Conservation (phyloP, 2,329 filamentous ascomycete species). For the Penicillium sp. region DNA sequence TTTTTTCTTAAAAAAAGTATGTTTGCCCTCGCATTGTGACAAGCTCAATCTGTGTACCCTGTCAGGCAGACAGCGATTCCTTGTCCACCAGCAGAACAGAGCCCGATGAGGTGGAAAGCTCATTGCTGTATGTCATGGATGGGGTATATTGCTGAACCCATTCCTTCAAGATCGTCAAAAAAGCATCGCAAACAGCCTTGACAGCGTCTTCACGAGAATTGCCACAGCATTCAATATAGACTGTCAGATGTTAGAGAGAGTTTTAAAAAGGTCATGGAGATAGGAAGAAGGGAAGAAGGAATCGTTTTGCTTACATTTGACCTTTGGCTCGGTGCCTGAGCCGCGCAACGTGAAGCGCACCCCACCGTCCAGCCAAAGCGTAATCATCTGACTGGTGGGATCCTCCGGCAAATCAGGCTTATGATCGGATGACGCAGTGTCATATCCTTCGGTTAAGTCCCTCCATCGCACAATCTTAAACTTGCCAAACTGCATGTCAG, state of each 20-base stretch:
- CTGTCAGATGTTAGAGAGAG: constrained; percentile 21
- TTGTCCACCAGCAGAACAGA: constrained; percentile 32
- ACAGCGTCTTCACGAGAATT: constrained; percentile 39
- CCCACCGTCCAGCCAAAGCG: constrained; percentile 56
- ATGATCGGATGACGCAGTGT: constrained; percentile 56
- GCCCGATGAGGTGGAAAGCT: constrained; percentile 43
- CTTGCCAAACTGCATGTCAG: constrained; percentile 51
- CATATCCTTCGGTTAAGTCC: constrained; percentile 63
- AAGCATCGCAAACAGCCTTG: constrained; percentile 40
- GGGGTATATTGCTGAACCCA: constrained; percentile 44
- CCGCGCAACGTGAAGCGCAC: constrained; percentile 62
- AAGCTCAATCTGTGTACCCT: background rate
- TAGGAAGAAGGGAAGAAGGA: background rate
- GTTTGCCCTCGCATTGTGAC: background rate
- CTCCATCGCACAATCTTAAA: constrained; percentile 61
- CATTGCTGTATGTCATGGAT: constrained; percentile 38
- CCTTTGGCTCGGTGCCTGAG: constrained; percentile 68
- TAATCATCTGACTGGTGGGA: constrained; percentile 64
- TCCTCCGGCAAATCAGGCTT: constrained; percentile 60
- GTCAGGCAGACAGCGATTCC: constrained; percentile 1
- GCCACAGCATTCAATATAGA: constrained; percentile 48
- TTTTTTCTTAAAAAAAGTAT: background rate
- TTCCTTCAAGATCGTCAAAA: constrained; percentile 39
- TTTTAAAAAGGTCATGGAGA: background rate
- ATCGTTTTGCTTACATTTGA: constrained; percentile 52